phyloP scores from a whole-genome alignment of 2,329 filamentous ascomycete genomes.

The Podosphaera leucotricha region DNA sequence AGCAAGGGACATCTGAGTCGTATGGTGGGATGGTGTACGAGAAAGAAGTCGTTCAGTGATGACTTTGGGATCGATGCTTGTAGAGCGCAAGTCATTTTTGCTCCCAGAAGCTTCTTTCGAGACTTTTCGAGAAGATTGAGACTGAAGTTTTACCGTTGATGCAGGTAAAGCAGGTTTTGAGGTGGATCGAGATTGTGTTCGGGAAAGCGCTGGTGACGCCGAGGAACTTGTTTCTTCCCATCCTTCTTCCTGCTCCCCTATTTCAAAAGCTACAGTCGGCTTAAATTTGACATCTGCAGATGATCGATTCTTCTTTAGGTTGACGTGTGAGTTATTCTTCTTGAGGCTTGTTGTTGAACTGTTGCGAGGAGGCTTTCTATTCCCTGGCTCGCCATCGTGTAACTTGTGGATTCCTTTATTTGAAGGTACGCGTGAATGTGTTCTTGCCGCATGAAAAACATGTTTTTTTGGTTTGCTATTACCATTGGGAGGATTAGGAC shows the following conservation, averaged over 20 bases:
- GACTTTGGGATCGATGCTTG: conserved; percentile 33
- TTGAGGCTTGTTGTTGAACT: conserved; percentile 17
- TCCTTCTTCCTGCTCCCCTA: conserved; percentile 32
- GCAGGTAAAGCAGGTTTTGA: conserved; percentile 18
- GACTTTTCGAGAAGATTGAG: conserved; percentile 9
- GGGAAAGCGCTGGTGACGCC: conserved; percentile 33
- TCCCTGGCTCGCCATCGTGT: conserved; percentile 9
- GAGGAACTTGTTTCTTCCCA: conserved; percentile 44
- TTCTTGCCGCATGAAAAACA: conserved; percentile 11
- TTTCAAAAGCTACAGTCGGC: conserved; percentile 37
- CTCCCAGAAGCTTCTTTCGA: conserved; percentile 3
- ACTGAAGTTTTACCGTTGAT: conserved; percentile 21
- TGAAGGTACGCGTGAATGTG: conserved; percentile 12
- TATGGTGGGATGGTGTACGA: conserved; percentile 35
- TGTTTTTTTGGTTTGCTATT: conserved; percentile 13
- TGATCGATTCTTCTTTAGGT: conserved; percentile 35
- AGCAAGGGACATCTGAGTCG: conserved; percentile 35
- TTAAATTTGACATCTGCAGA: conserved; percentile 30
- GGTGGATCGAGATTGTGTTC: conserved; percentile 17
- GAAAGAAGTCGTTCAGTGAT: conserved; percentile 45
- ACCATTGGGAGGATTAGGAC: conserved; percentile 10
- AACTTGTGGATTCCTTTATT: conserved; percentile 13
- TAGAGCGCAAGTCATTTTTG: conserved; percentile 19
- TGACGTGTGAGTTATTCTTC: conserved; percentile 30
- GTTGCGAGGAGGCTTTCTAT: conserved; percentile 10